Base-by-base conservation (phyloP, 257 asterid genomes). In the Capsicum baccatum region DNA sequence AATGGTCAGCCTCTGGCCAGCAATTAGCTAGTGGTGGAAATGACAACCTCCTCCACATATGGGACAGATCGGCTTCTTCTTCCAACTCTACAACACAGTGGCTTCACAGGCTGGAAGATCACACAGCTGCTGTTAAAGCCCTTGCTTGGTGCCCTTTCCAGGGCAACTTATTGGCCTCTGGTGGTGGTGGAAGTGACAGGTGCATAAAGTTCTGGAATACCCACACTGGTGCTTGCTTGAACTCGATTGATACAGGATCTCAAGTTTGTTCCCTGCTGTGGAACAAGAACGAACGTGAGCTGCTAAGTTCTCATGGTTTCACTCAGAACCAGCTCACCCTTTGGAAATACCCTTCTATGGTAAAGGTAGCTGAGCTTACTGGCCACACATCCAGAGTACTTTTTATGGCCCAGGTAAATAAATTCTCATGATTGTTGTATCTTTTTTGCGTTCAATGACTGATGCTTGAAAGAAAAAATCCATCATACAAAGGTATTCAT, bases 101-200 rank as follows among this genome's bases (percentile, higher is more conserved):
- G 95, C 97, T 93, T 78, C 99, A 96, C 90, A 88, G 98, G 91
- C 91, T 96, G 1, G 97, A 93, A 88, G 98, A 96, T 13, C 99
- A 96, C 55, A 94, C 95, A 0, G 97, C 97, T 62, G 99, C 98
- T 11, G 98, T 96, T 33, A 96, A 96, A 84, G 99, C 99, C 15
- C 98, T 96, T 5, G 97, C 99, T 5, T 96, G 99, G 99, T 96
- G 99, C 82, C 98, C 99, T 8, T 96, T 94, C 84, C 99, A 96
- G 87, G 93, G 91, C 16, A 96, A 96, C 74, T 86, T 96, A 58
- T 83, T 96, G 87, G 98, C 98, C 47, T 91, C 98, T 0, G 99
- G 99, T 69, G 99, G 98, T 26, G 98, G 98, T 19, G 97, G 96
- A 3, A 94, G 94, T 6, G 99, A 96, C 60, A 89, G 92, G 87